These are phyloP conservation scores for Talaromyces piceae DNA, from an alignment of 2,329 filamentous ascomycete species.

Conservation along the genomic window DNA sequence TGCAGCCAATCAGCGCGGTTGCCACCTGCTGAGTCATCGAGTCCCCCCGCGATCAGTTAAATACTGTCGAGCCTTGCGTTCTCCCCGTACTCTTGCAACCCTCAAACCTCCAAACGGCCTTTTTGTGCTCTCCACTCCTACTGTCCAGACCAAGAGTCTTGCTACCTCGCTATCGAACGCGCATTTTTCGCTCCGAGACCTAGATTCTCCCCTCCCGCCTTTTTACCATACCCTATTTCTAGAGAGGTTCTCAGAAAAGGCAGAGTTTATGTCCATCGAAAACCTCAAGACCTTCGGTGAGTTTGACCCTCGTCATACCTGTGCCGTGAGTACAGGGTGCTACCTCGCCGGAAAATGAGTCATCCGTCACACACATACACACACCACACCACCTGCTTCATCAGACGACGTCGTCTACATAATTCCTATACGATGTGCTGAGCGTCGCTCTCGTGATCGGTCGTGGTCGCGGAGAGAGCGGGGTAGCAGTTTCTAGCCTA, in stretches of 20 bases:
- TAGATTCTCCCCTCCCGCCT: constrained; percentile 22
- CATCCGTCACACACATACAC: constrained; percentile 15
- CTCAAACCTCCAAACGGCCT: neutral
- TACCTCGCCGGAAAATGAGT: too few relatives aligned
- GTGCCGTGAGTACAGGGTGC: too few relatives aligned
- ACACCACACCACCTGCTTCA: neutral
- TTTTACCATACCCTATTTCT: constrained; percentile 28
- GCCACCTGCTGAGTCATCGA: constrained; percentile 14
- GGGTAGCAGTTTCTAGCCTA: constrained; percentile 27
- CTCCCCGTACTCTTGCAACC: neutral
- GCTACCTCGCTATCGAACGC: constrained; percentile 11
- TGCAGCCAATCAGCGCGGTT: constrained; percentile 11
- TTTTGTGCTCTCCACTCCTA: constrained; percentile 17
- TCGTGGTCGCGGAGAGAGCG: constrained; percentile 21
- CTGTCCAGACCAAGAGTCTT: constrained; percentile 5
- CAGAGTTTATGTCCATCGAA: constrained; percentile 98
- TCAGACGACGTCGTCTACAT: neutral
- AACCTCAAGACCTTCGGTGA: constrained; percentile 93
- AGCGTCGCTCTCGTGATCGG: constrained; percentile 4
- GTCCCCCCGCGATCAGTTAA: constrained; percentile 6
- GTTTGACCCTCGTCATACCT: constrained; percentile 36
- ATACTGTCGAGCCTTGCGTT: neutral
- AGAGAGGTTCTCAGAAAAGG: constrained; percentile 51
- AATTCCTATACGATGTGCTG: neutral
- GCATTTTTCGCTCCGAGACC: constrained; percentile 24